Percentiles rank a stretch among this genome's conserved stretches.
phyloP scores from a whole-genome alignment of 2,329 filamentous ascomycete species.

The Saccharata proteae region DNA sequence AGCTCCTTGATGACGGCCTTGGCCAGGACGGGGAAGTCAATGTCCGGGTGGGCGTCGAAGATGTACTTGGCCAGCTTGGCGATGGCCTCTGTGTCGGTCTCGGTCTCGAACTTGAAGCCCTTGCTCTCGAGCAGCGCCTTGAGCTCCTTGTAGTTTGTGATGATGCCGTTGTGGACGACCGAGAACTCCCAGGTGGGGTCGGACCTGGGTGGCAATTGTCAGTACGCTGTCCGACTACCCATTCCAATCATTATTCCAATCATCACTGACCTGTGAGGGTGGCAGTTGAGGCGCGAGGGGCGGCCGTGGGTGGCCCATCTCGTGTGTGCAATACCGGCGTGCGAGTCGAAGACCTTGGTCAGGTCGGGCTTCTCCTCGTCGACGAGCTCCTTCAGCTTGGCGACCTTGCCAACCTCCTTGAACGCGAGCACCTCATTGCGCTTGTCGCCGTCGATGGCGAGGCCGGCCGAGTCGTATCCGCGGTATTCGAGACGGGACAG shows the following conservation, averaged over 20 bases:
- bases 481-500: conserved; percentile 94
- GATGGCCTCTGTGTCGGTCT: conserved; percentile 98
- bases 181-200: conserved; percentile 93
- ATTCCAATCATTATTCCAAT: neutral
- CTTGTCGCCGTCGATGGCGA: conserved; percentile 95
- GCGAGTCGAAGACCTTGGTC: conserved; percentile 90
- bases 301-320: conserved; percentile 97
- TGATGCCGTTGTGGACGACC: conserved; percentile 99
- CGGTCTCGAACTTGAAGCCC: conserved; percentile 97
- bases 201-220: conserved; percentile 45
- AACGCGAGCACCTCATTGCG: conserved; percentile 95
- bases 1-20: conserved; percentile 98
- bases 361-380: conserved; percentile 71
- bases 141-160: conserved; percentile 99
- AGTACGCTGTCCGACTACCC: neutral
- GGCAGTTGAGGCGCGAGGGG: conserved; percentile 90
- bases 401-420: conserved; percentile 99
- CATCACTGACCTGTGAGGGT: conserved; percentile 73
- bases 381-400: conserved; percentile 88
- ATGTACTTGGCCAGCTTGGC: conserved; percentile 98
- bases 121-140: conserved; percentile 86
- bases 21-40: conserved; percentile 91
- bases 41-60: conserved; percentile 83
- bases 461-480: conserved; percentile 94
- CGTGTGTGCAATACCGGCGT: conserved; percentile 97